Conservation (phyloP, 495 filamentous ascomycete species). For the Acidiella bohemica region DNA sequence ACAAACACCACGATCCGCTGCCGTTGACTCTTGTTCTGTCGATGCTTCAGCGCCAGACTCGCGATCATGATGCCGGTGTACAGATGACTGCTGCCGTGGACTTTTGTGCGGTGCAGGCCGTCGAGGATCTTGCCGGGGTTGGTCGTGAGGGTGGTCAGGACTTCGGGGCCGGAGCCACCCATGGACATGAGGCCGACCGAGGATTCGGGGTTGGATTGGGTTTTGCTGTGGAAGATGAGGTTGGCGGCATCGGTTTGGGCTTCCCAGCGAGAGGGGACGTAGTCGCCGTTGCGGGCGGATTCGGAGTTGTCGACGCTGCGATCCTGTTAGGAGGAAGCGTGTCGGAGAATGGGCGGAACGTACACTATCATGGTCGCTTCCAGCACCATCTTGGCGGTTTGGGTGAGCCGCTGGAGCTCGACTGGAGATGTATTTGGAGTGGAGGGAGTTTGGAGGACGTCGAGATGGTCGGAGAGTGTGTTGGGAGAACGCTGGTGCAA, state of each 20-base stretch:
- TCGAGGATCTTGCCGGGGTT: conserved; percentile 91
- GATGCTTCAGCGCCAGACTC: conserved; percentile 92
- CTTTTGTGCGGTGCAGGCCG: conserved; percentile 87
- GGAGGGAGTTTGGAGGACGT: no score
- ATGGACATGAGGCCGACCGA: conserved; percentile 97
- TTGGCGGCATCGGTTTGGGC: conserved; percentile 89
- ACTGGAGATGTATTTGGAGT: neutral
- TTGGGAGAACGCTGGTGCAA: no score
- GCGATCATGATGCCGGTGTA: conserved; percentile 90
- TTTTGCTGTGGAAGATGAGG: conserved; percentile 88
- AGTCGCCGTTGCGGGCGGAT: conserved; percentile 93
- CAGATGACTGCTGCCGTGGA: conserved; percentile 72
- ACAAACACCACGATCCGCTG: conserved; percentile 94
- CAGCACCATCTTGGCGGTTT: conserved; percentile 47
- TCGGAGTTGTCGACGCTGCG: conserved; percentile 91
- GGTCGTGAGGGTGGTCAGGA: conserved; percentile 85
- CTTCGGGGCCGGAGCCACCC: conserved; percentile 92
- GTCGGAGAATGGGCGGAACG: conserved; percentile 24
- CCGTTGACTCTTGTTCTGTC: conserved; percentile 88
- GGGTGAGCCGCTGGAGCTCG: neutral
- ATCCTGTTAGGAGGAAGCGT: conserved; percentile 16
- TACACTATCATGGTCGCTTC: conserved; percentile 68
- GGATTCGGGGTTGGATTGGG: conserved; percentile 86
- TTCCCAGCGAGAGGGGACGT: conserved; percentile 85
- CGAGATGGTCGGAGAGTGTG: no score